Percentiles rank a stretch among this genome's conserved stretches.
Evolutionary conservation across 2,329 filamentous ascomycete species (phyloP).

Genomic region (Hypoxylon sp.): DNA sequence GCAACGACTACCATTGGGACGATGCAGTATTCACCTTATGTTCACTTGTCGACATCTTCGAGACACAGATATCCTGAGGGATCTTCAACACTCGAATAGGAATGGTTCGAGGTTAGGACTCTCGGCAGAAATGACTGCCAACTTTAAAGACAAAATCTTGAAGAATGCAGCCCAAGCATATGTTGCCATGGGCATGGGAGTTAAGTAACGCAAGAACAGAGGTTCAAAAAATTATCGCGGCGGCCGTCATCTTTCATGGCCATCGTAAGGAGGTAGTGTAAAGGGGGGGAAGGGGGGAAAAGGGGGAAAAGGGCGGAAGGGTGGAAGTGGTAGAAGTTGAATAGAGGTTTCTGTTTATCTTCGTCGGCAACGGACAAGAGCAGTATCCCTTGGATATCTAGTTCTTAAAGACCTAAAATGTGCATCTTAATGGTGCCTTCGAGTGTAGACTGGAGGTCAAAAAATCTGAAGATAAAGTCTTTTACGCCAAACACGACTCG

Average conservation of each 20-base stretch:
- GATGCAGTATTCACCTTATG: constrained; percentile 1
- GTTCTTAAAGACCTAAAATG: constrained; percentile 12
- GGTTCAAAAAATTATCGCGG: background rate
- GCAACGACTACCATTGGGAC: background rate
- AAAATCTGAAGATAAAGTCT: no score
- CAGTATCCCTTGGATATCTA: constrained; percentile 12
- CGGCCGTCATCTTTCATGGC: constrained; percentile 7
- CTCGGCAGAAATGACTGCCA: no score
- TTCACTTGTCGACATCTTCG: constrained; percentile 1
- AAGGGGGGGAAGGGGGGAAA: no score
- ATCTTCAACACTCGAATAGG: no score
- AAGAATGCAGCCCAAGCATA: no score
- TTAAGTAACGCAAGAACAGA: no score
- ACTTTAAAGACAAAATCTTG: no score
- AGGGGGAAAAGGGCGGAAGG: no score
- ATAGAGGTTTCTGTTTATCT: constrained; percentile 12
- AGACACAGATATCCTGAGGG: background rate
- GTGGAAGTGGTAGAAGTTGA: constrained; percentile 1
- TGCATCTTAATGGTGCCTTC: background rate
- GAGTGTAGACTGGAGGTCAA: no score
- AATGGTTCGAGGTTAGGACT: no score
- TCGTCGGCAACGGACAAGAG: background rate
- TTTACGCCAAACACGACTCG: no score
- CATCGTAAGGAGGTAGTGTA: background rate
- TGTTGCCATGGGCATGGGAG: no score